phyloP scores from a whole-genome alignment of 768 basidiomycete genomes.

The Chalciporus piperatus region DNA sequence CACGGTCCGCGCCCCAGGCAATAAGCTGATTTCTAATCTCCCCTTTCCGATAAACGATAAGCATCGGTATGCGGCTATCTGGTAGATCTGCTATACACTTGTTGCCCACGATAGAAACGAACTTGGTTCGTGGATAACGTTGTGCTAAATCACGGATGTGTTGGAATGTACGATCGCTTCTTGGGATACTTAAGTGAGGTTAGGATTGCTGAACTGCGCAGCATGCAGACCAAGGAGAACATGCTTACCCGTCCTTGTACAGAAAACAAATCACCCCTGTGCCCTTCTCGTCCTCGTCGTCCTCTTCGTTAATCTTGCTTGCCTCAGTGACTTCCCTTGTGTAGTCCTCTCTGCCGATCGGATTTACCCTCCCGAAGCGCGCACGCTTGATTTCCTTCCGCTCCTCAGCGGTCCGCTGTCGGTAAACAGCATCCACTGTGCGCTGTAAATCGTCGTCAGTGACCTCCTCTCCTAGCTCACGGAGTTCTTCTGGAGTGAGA shows the following conservation, averaged over 20 bases:
- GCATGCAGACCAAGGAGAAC: neutral
- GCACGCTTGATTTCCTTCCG: slow-evolving; percentile 53
- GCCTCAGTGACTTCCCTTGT: slow-evolving; percentile 94
- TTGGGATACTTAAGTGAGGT: slow-evolving; percentile 57
- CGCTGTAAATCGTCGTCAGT: slow-evolving; percentile 75
- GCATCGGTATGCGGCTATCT: slow-evolving; percentile 85
- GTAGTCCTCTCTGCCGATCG: slow-evolving; percentile 91
- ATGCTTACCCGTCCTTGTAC: slow-evolving; percentile 88
- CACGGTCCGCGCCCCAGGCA: slow-evolving; percentile 78
- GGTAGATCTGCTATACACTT: slow-evolving; percentile 97
- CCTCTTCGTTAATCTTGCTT: slow-evolving; percentile 66
- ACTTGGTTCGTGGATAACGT: slow-evolving; percentile 90
- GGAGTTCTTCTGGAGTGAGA: slow-evolving; percentile 59
- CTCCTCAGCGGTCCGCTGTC: slow-evolving; percentile 64
- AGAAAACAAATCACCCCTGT: slow-evolving; percentile 94
- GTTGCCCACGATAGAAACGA: slow-evolving; percentile 91
- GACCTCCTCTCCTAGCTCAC: slow-evolving; percentile 69
- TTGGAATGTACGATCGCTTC: slow-evolving; percentile 71
- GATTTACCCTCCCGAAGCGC: slow-evolving; percentile 81
- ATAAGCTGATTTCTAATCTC: slow-evolving; percentile 84
- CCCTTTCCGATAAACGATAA: slow-evolving; percentile 92
- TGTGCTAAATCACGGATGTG: slow-evolving; percentile 72
- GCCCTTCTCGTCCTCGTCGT: slow-evolving; percentile 64
- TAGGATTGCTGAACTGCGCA: neutral
- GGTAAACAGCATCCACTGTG: slow-evolving; percentile 61